Percentiles rank a stretch among this genome's conserved stretches.
These are phyloP conservation scores for Arabidopsis arenosa DNA, from an alignment of 345 rosid species.

Conservation along the genomic window DNA sequence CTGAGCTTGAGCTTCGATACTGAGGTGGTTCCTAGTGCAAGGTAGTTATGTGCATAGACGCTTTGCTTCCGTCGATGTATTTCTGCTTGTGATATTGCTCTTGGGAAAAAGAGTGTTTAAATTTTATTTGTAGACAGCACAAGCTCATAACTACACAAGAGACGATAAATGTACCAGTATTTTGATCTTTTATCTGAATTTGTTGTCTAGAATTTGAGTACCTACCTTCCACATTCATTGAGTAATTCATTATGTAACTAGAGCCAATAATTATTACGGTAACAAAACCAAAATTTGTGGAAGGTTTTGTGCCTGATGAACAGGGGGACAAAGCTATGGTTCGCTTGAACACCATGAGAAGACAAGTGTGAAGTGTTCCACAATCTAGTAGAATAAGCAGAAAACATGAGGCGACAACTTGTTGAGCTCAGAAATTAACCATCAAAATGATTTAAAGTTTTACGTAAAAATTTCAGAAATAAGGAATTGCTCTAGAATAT, in stretches of 20 bases:
- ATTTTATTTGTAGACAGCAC: background rate
- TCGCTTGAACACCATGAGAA: background rate
- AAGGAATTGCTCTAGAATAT: too few species aligned
- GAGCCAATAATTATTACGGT: background rate
- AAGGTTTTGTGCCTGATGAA: background rate
- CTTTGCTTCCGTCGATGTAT: background rate
- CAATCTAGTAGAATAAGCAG: too few species aligned
- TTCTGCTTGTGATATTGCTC: background rate
- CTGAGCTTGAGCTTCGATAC: background rate
- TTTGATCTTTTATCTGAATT: background rate
- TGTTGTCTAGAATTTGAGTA: background rate
- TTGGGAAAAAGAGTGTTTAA: slow-evolving; percentile 11
- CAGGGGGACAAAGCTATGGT: background rate
- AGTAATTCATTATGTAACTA: background rate
- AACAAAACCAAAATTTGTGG: background rate
- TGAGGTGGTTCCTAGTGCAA: slow-evolving; percentile 8
- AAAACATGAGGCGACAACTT: too few species aligned
- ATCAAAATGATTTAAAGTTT: too few species aligned
- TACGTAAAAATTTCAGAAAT: too few species aligned
- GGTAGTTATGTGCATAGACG: slow-evolving; percentile 4
- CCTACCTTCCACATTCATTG: background rate
- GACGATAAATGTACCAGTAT: background rate
- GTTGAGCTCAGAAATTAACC: too few species aligned
- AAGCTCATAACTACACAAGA: background rate
- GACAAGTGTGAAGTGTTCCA: too few species aligned